These are phyloP conservation scores for Dendrobium chrysotoxum DNA, from an alignment of 106 monocot genomes.

Conservation along the genomic window DNA sequence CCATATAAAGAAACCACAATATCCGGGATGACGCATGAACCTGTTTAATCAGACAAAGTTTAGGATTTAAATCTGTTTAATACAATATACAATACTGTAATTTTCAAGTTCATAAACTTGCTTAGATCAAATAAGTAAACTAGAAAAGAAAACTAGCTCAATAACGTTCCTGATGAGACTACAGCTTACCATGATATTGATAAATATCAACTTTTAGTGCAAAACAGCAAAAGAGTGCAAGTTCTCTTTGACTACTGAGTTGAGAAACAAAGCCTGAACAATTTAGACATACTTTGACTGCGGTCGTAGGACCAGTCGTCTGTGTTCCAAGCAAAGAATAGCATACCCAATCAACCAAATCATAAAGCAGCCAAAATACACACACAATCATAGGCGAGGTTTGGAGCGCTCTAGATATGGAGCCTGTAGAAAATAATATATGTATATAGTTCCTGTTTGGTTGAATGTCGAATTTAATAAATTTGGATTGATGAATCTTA, in stretches of 20 bases:
- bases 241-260: neutral
- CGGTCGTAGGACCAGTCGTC: too few species aligned
- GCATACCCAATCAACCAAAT: too few species aligned
- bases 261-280: too few species aligned
- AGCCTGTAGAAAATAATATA: too few species aligned
- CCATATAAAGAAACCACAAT: constrained; percentile 88
- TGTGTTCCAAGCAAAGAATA: too few species aligned
- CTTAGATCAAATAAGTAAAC: neutral
- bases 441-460: too few species aligned
- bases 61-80: neutral
- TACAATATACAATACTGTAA: neutral
- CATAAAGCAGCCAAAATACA: too few species aligned
- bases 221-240: neutral
- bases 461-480: too few species aligned
- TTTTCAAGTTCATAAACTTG: neutral
- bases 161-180: neutral
- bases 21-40: constrained; percentile 82
- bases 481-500: too few species aligned
- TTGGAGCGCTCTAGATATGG: too few species aligned
- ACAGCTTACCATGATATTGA: neutral
- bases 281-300: too few species aligned
- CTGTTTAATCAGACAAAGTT: constrained; percentile 29
- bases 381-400: too few species aligned
- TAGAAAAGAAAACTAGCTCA: neutral
- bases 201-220: neutral